Evolutionary conservation across 352 stramenopile genomes (phyloP), one percentile per base, ranked within the genome.

Genomic region (Phytophthora quininea): DNA sequence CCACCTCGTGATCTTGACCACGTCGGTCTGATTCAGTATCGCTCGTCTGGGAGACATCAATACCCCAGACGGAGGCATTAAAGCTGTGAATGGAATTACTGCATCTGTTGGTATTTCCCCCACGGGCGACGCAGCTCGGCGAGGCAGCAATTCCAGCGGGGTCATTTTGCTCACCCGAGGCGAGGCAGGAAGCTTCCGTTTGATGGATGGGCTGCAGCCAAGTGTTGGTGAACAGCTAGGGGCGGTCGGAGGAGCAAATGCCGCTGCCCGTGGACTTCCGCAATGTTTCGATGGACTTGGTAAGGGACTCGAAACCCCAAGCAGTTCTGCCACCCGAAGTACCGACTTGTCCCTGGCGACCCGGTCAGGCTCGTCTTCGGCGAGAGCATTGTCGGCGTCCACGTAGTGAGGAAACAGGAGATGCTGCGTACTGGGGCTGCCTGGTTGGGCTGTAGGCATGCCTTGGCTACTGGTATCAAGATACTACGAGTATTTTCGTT

Each of bases 1-100:
- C 86, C 86, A 93, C 30, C 59, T 66, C 6, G 70, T 83, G 66
- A 93, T 86, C 71, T 91, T 90, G 19, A 82, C 71, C 27, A 82
- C 54, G 59, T 92, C 86, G 0, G 76, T 69, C 12, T 70, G 48
- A 3, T 54, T 57, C 19, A 91, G 52, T 48, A 87, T 83, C 19
- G 68, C 70, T 43, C 72, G 64, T 37, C 64, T 49, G 54, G 56
- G 46, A 9, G 61, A 73, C 10, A 24, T 24, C 19, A 24, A 24
- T 24, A 24, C 19, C 19, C 19, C 19, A 24, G 19, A 24, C 19
- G 19, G 19, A 15, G 57, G 27, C 49, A 45, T 12, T 1, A 60
- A 56, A 6, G 65, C 62, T 37, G 46, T 51, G 6, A 74, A 47
- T 9, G 55, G 62, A 30, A 71, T 45, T 19, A 79, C 63, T 6